Evolutionary conservation across 2,329 filamentous ascomycete genomes (phyloP).

Genomic region (Trichoderma cornu-damae): DNA sequence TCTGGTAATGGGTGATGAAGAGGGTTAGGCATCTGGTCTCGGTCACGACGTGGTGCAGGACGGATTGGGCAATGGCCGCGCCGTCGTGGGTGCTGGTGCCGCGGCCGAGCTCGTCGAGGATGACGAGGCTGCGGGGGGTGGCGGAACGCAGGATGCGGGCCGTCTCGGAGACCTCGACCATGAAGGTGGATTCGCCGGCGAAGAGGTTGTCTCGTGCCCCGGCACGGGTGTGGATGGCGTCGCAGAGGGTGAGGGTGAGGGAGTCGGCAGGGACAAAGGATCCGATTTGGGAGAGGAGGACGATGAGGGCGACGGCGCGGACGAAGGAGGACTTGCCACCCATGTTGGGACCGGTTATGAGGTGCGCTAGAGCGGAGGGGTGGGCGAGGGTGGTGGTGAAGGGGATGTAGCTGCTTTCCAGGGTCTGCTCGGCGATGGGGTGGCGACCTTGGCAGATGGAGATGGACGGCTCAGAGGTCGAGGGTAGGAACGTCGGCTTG

Average conservation of each 20-base stretch:
- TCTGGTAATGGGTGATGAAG: conserved; percentile 98
- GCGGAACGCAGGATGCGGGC: conserved; percentile 85
- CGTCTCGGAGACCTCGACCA: conserved; percentile 95
- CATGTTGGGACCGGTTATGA: conserved; percentile 98
- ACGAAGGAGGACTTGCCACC: conserved; percentile 98
- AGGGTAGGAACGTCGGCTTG: conserved; percentile 63
- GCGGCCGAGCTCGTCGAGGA: conserved; percentile 89
- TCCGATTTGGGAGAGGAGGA: conserved; percentile 91
- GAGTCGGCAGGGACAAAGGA: conserved; percentile 82
- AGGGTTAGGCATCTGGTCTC: conserved; percentile 73
- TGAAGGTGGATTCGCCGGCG: conserved; percentile 91
- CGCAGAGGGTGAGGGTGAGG: conserved; percentile 72
- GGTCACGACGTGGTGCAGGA: conserved; percentile 76
- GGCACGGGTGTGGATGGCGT: conserved; percentile 93
- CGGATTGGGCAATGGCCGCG: conserved; percentile 89
- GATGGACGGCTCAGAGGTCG: conserved; percentile 61
- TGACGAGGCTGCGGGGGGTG: conserved; percentile 76
- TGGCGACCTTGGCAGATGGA: conserved; percentile 65
- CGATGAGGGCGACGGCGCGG: conserved; percentile 81
- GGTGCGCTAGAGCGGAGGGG: conserved; percentile 63
- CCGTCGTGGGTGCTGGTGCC: conserved; percentile 95
- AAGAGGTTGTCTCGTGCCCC: conserved; percentile 96
- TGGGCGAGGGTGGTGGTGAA: conserved; percentile 74
- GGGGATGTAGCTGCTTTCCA: conserved; percentile 83
- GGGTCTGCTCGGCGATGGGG: conserved; percentile 89